phyloP scores from a whole-genome alignment of 257 asterid genomes.

The Buddleja alternifolia region DNA sequence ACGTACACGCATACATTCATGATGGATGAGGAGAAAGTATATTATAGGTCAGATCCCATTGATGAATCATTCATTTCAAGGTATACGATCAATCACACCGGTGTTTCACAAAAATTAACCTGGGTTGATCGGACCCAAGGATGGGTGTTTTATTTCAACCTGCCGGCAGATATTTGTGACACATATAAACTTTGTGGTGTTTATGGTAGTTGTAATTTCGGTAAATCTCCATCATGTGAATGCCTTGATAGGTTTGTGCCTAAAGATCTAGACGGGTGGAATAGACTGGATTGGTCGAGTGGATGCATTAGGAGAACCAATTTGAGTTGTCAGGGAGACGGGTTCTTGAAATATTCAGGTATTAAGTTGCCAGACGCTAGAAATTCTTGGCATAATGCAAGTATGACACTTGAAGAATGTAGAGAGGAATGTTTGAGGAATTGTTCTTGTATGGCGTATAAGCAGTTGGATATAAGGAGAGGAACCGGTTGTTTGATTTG shows the following conservation, averaged over 20 bases:
- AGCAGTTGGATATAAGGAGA: conserved; percentile 26
- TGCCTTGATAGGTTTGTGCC: conserved; percentile 44
- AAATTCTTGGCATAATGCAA: conserved; percentile 21
- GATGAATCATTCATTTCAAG: conserved; percentile 10
- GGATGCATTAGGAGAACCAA: conserved; percentile 30
- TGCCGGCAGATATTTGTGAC: conserved; percentile 43
- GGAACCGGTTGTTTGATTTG: conserved; percentile 35
- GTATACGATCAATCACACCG: conserved; percentile 16
- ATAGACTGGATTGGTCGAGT: conserved; percentile 28
- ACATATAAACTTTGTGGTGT: conserved; percentile 29
- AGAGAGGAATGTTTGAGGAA: conserved; percentile 31
- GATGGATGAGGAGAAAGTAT: conserved; percentile 22
- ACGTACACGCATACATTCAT: conserved; percentile 13
- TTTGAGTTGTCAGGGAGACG: conserved; percentile 32
- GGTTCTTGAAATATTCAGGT: conserved; percentile 27
- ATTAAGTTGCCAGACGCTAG: conserved; percentile 37
- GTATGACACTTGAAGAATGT: conserved; percentile 37
- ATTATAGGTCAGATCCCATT: conserved; percentile 8
- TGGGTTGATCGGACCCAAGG: conserved; percentile 29
- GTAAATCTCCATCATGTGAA: conserved; percentile 27
- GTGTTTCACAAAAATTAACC: conserved; percentile 27
- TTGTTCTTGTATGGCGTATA: conserved; percentile 40
- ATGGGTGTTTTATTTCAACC: conserved; percentile 37
- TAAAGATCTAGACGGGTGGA: conserved; percentile 29
- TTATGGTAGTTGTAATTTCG: conserved; percentile 36